Percentiles rank a stretch among this genome's conserved stretches.
These are phyloP conservation scores for Aspergillus jensenii DNA, from an alignment of 2,329 filamentous ascomycete genomes.

Conservation along the genomic window DNA sequence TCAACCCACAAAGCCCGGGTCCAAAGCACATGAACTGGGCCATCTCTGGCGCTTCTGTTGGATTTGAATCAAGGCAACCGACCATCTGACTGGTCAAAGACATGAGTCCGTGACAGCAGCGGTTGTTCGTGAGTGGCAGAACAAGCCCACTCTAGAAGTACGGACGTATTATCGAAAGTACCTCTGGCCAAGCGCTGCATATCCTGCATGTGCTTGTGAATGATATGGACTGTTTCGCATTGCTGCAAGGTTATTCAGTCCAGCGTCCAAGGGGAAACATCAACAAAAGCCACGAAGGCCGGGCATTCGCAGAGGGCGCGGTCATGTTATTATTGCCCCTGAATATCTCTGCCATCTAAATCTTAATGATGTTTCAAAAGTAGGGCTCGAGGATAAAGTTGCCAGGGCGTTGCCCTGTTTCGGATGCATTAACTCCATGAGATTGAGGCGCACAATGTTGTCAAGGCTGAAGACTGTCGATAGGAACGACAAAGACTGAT, in stretches of 20 bases:
- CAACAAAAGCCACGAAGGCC: neutral
- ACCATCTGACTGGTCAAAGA: neutral
- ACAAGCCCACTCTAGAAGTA: neutral
- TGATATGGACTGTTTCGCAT: no score
- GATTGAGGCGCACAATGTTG: no score
- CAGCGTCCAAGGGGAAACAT: no score
- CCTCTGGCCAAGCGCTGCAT: neutral
- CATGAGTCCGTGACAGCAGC: neutral
- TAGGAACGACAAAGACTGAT: no score
- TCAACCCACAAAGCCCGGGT: neutral
- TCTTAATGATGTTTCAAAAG: neutral
- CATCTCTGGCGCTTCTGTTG: neutral
- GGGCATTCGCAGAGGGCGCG: neutral
- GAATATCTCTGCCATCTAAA: neutral
- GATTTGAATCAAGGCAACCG: neutral
- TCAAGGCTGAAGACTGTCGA: no score
- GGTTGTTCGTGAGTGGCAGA: neutral
- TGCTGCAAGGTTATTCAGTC: no score
- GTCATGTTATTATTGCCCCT: neutral
- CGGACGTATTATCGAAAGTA: neutral
- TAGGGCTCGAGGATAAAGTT: neutral
- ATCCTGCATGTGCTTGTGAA: no score
- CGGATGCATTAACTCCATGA: neutral
- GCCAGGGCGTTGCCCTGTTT: slow-evolving; percentile 3
- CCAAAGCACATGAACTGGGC: neutral